Evolutionary conservation across 169 alveolate species (phyloP).

Genomic region (Cryptosporidium tyzzeri): DNA sequence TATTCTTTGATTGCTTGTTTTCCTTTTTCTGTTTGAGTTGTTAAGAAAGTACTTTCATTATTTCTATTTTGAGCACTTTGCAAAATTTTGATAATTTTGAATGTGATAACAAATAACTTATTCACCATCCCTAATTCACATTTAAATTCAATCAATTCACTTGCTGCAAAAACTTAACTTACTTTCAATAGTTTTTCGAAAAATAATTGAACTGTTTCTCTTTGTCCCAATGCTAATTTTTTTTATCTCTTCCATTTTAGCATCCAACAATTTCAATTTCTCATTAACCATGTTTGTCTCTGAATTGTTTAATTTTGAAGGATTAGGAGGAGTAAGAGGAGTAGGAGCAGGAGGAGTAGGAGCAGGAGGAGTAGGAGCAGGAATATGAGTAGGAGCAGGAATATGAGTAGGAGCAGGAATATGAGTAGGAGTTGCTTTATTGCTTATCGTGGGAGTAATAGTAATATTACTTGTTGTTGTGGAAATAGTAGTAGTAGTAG

Average conservation of each 20-base stretch:
- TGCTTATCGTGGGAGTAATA: neutral
- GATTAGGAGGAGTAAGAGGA: neutral
- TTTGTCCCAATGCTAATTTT: neutral
- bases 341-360: neutral
- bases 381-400: neutral
- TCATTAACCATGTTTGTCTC: neutral
- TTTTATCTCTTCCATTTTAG: neutral
- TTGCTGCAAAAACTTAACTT: no score
- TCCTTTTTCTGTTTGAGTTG: neutral
- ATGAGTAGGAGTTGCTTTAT: neutral
- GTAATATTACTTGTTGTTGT: neutral
- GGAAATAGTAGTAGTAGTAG: neutral
- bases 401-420: neutral
- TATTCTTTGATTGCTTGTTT: neutral
- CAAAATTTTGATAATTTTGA: no score
- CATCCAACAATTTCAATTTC: neutral
- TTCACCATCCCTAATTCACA: neutral
- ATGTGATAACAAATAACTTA: neutral
- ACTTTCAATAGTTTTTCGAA: neutral
- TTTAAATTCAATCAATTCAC: no score
- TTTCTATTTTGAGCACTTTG: neutral
- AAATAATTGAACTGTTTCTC: neutral
- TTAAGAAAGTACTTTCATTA: neutral
- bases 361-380: neutral
- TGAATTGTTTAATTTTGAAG: neutral